These are phyloP conservation scores for Fusarium devonianum DNA, from an alignment of 2,329 filamentous ascomycete species.

Conservation along the genomic window DNA sequence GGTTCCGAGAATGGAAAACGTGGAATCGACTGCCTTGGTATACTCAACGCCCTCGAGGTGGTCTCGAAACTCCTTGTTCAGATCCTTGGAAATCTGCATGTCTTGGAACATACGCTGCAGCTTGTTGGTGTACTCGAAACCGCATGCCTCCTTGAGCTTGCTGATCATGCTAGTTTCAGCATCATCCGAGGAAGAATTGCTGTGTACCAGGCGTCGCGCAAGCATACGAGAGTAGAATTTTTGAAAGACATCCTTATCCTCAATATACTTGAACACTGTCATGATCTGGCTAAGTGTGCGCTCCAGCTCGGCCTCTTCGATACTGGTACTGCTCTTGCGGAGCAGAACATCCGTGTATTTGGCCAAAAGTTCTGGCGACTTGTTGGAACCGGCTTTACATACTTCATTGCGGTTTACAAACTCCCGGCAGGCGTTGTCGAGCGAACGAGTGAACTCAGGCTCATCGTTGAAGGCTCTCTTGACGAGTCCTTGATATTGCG, in stretches of 20 bases:
- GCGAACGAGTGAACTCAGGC: constrained; percentile 92
- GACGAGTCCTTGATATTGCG: constrained; percentile 89
- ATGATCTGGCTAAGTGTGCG: constrained; percentile 90
- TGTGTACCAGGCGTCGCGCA: constrained; percentile 91
- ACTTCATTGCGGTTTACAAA: constrained; percentile 98
- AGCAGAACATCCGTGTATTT: constrained; percentile 94
- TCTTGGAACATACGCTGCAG: constrained; percentile 99
- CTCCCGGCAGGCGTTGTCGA: constrained; percentile 96
- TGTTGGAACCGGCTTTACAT: constrained; percentile 91
- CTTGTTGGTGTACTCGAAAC: constrained; percentile 99
- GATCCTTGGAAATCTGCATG: constrained; percentile 97
- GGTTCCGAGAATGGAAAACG: constrained; percentile 92
- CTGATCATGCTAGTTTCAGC: constrained; percentile 99
- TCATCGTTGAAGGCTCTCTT: constrained; percentile 94
- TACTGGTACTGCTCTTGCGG: constrained; percentile 90
- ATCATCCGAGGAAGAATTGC: constrained; percentile 94
- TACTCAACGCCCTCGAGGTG: constrained; percentile 64
- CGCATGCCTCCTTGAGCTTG: constrained; percentile 97
- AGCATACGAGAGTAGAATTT: constrained; percentile 99
- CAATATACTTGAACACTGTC: constrained; percentile 99
- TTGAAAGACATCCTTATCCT: constrained; percentile 99
- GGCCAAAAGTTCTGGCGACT: constrained; percentile 91
- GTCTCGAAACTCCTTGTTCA: constrained; percentile 88
- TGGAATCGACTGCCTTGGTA: constrained; percentile 78
- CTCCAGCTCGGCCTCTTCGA: constrained; percentile 93